These are phyloP conservation scores for Colletotrichum tropicale DNA, from an alignment of 2,329 filamentous ascomycete species.

Conservation along the genomic window DNA sequence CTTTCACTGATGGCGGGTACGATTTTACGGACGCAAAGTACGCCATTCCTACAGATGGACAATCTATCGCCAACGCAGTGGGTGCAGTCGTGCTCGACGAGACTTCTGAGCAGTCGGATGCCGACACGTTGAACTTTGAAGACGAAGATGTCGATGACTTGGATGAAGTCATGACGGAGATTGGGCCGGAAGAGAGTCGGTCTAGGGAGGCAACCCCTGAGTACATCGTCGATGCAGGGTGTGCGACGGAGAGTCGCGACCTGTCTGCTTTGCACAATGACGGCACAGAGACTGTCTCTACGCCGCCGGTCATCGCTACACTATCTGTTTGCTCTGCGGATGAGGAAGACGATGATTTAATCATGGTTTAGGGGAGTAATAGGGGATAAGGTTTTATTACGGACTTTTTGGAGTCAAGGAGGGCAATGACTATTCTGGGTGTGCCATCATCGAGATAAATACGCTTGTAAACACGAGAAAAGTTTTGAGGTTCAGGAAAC, in stretches of 20 bases:
- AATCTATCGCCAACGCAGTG: conserved; percentile 26
- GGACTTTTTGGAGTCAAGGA: background rate
- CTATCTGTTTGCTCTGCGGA: background rate
- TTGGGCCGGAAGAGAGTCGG: conserved; percentile 6
- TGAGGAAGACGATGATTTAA: conserved; percentile 15
- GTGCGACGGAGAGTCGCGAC: background rate
- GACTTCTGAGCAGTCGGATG: background rate
- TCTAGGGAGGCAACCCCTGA: background rate
- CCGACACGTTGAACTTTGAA: background rate
- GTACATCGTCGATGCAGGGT: background rate
- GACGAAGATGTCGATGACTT: background rate
- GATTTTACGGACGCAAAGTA: conserved; percentile 40
- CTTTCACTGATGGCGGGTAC: conserved; percentile 33
- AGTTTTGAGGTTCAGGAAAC: background rate
- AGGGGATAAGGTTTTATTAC: background rate
- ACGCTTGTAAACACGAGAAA: background rate
- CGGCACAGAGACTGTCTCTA: background rate
- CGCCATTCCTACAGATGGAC: conserved; percentile 34
- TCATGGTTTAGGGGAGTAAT: background rate
- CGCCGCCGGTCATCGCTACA: background rate
- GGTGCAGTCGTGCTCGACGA: conserved; percentile 2
- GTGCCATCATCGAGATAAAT: background rate
- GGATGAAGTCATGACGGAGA: conserved; percentile 10
- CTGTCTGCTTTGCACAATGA: background rate
- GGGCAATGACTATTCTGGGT: background rate